phyloP scores from a whole-genome alignment of 73 alveolate species.

The Paramecium pentaurelia region DNA sequence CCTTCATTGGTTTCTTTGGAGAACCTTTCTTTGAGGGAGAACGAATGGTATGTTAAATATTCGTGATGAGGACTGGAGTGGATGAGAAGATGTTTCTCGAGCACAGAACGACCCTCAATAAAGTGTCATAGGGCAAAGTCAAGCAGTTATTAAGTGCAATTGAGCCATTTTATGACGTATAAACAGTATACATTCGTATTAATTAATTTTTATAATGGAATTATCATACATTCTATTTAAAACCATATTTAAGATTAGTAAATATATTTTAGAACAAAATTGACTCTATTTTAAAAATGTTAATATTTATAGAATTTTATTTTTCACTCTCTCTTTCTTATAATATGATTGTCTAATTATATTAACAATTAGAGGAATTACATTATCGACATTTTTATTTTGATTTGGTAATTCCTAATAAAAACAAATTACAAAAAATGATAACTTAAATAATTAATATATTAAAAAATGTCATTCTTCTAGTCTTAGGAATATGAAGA shows the following conservation, averaged over 20 bases:
- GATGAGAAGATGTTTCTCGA: neutral
- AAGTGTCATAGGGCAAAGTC: neutral
- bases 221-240: neutral
- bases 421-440: neutral
- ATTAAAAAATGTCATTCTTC: neutral
- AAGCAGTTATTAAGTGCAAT: neutral
- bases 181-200: neutral
- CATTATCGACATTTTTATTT: neutral
- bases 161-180: constrained; percentile 41
- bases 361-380: neutral
- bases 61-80: neutral
- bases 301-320: neutral
- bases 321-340: neutral
- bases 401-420: neutral
- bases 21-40: neutral
- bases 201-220: neutral
- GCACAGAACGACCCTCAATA: neutral
- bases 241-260: neutral
- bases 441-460: neutral
- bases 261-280: neutral
- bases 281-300: neutral
- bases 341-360: neutral
- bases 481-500: neutral
- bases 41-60: neutral
- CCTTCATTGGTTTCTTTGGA: neutral